These are phyloP conservation scores for Claviceps sorghi DNA, from an alignment of 2,329 filamentous ascomycete genomes.

Conservation along the genomic window DNA sequence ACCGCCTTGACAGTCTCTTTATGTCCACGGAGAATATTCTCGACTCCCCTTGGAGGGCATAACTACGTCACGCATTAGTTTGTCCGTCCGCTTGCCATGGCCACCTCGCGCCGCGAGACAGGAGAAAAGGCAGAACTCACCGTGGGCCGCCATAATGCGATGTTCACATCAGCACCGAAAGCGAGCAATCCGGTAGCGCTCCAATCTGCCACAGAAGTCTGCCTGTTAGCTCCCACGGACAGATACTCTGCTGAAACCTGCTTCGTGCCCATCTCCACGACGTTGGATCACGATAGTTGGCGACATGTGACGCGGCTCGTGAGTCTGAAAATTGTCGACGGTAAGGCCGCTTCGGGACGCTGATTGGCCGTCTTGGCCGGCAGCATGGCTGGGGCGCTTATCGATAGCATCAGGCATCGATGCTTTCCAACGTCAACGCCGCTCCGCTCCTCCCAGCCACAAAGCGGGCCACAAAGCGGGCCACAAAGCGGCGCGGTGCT, in stretches of 20 bases:
- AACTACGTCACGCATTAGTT: slow-evolving; percentile 15
- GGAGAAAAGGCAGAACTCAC: slow-evolving; percentile 32
- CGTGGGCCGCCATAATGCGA: slow-evolving; percentile 74
- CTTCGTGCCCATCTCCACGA: slow-evolving; percentile 15
- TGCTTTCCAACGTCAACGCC: not conserved
- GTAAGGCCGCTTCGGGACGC: slow-evolving; percentile 13
- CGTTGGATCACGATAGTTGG: slow-evolving; percentile 2
- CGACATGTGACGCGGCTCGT: slow-evolving; percentile 3
- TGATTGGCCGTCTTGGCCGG: slow-evolving; percentile 21
- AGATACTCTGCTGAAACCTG: slow-evolving; percentile 36
- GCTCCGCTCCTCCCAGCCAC: not conserved
- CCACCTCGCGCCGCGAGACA: not conserved
- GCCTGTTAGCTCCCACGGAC: slow-evolving; percentile 75
- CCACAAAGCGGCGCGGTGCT: too few relatives aligned
- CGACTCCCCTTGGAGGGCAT: slow-evolving; percentile 40
- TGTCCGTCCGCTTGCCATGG: not conserved
- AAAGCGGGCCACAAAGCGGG: too few relatives aligned
- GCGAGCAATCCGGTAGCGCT: slow-evolving; percentile 57
- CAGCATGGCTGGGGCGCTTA: not conserved
- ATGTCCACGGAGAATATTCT: slow-evolving; percentile 58
- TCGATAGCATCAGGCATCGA: not conserved
- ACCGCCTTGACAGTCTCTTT: slow-evolving; percentile 69
- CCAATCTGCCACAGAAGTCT: slow-evolving; percentile 87
- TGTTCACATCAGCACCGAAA: slow-evolving; percentile 77
- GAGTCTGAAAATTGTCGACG: slow-evolving; percentile 21